Evolutionary conservation across 345 rosid genomes (phyloP), one percentile per base, ranked within the genome.

Genomic region (Populus tremula): DNA sequence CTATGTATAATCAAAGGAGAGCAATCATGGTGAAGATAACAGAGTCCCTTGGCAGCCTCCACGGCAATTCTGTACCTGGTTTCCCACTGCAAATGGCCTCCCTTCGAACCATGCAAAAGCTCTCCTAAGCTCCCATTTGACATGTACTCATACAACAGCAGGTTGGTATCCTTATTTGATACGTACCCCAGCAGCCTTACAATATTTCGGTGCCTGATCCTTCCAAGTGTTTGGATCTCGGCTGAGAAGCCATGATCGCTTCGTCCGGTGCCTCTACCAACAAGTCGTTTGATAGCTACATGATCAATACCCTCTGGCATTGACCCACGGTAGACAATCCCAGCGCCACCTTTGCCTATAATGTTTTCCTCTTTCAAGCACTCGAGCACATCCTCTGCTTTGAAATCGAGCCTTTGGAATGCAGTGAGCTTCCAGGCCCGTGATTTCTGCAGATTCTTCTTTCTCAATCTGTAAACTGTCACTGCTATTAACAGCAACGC

Each of bases 1-100:
- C 98, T 80, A 38, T 94, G 98, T n/a, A 94, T 87, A 45, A 94
- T 94, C 86, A 94, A 82, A 0, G 97, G 98, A 49, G 91, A 90
- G 82, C 99, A 95, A 61, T 95, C 99, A 73, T 93, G 98, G 73
- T 95, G 99, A 69, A 95, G 92, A 77, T 95, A 95, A 79, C 97
- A 93, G 16, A 95, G 72, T 12, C 99, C 99, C 77, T 81, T 91
- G 2, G 98, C 96, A 12, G 98, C 94, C 80, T 91, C 94, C 36
- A 86, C 79, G 2, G 98, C 99, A 50, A 95, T 87, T 70, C 78
- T 82, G 65, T 83, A 89, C 75, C 97, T 81, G 5, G 89, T 86
- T 78, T 93, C 92, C 99, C 97, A 93, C 63, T 86, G 89, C 87
- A 95, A 85, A 77, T 93, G 93, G 2, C 92, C 93, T 27, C 99